phyloP scores from a whole-genome alignment of 345 rosid species.

The Aegle marmelos region DNA sequence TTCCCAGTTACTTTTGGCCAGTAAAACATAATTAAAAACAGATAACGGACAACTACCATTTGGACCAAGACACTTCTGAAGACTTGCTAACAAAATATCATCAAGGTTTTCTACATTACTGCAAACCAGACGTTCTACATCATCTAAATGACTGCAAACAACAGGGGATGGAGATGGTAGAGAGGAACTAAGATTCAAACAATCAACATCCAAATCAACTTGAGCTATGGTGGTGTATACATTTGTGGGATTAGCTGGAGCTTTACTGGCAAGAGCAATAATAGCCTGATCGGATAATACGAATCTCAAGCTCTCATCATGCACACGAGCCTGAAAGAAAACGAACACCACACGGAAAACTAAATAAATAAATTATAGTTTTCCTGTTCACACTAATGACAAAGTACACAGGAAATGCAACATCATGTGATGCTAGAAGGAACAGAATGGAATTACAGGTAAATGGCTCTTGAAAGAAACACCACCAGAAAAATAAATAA shows the following conservation, averaged over 20 bases:
- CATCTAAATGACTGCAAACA: slow-evolving; percentile 70
- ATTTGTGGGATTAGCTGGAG: slow-evolving; percentile 41
- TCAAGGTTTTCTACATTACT: slow-evolving; percentile 41
- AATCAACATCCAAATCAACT: slow-evolving; percentile 55
- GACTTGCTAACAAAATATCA: slow-evolving; percentile 41
- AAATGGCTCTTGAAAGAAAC: slow-evolving; percentile 10
- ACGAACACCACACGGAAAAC: slow-evolving; percentile 13
- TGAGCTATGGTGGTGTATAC: slow-evolving; percentile 46
- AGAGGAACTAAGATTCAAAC: slow-evolving; percentile 39
- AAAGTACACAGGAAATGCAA: neutral
- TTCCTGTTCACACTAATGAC: neutral
- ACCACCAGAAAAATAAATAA: neutral
- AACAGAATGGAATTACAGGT: neutral
- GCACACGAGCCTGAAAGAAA: slow-evolving; percentile 77
- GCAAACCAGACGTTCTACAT: slow-evolving; percentile 40
- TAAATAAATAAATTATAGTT: slow-evolving; percentile 4
- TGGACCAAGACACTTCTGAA: slow-evolving; percentile 69
- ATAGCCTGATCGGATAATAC: slow-evolving; percentile 83
- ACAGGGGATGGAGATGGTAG: slow-evolving; percentile 58
- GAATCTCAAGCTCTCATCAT: slow-evolving; percentile 88
- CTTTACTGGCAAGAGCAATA: slow-evolving; percentile 54
- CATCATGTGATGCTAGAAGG: neutral
- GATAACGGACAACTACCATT: slow-evolving; percentile 76
- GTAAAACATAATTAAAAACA: slow-evolving; percentile 65
- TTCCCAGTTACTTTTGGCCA: slow-evolving; percentile 49